These are phyloP conservation scores for Epichloe uncinata DNA, from an alignment of 2,329 filamentous ascomycete species.

Conservation along the genomic window DNA sequence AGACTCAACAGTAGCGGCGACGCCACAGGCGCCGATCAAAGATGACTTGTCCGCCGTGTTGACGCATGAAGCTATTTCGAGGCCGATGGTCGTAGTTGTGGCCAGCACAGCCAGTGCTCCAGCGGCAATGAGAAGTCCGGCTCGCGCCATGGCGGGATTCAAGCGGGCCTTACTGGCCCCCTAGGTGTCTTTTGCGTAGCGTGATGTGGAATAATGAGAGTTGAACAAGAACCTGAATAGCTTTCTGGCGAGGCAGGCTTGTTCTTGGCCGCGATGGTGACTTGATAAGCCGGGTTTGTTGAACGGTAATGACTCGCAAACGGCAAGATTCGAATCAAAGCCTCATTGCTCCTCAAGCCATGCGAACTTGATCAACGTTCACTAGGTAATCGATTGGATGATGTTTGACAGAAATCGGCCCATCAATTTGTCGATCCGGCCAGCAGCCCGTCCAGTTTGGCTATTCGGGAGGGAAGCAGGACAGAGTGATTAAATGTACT, in stretches of 20 bases:
- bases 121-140: constrained; percentile 2
- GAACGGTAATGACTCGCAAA: background rate
- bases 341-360: background rate
- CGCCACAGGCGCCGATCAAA: constrained; percentile 10
- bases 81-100: constrained; percentile 8
- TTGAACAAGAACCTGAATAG: background rate
- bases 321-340: too few relatives aligned
- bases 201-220: background rate
- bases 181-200: background rate
- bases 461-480: too few relatives aligned
- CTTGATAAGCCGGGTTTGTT: background rate
- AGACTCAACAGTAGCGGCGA: constrained; percentile 18
- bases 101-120: constrained; percentile 10
- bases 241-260: background rate
- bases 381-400: background rate
- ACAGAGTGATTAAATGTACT: too few relatives aligned
- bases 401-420: background rate
- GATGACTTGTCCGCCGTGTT: constrained; percentile 1
- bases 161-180: background rate
- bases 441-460: background rate
- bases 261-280: too few relatives aligned
- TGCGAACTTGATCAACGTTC: background rate
- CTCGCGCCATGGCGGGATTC: constrained; percentile 6
- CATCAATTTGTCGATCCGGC: background rate
- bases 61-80: constrained; percentile 9